Percentiles rank a stretch among this genome's conserved stretches.
These are phyloP conservation scores for Plasmodium falciparum DNA, from an alignment of 169 alveolate genomes.

Conservation along the genomic window DNA sequence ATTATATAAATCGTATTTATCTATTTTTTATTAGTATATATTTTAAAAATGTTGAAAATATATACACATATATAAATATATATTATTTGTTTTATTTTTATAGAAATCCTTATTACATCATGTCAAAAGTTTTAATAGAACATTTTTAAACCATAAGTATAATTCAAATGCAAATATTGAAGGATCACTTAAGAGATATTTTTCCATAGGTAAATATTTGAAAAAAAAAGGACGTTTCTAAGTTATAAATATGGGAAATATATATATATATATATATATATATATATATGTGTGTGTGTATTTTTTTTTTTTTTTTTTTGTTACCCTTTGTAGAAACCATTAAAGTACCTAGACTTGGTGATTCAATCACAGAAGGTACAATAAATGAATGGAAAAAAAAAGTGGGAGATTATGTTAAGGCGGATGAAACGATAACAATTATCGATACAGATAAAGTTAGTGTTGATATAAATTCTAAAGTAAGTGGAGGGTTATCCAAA, in stretches of 20 bases:
- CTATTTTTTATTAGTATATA: no score
- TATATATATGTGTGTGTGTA: neutral
- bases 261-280: neutral
- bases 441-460: conserved; percentile 97
- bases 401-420: conserved; percentile 92
- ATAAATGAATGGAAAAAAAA: conserved; percentile 86
- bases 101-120: conserved; percentile 57
- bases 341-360: conserved; percentile 89
- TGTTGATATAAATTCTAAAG: conserved; percentile 93
- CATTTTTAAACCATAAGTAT: conserved; percentile 19
- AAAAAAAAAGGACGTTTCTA: neutral
- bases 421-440: conserved; percentile 94
- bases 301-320: neutral
- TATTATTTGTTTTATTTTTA: conserved; percentile 11
- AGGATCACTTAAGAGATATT: conserved; percentile 31
- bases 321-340: conserved; percentile 62
- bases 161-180: conserved; percentile 6
- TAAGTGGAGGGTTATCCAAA: conserved; percentile 70
- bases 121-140: conserved; percentile 23
- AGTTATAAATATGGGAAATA: neutral
- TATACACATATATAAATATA: neutral
- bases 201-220: conserved; percentile 62
- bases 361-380: conserved; percentile 91
- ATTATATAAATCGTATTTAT: no score
- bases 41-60: no score